Evolutionary conservation across 805 yeast genomes (phyloP), one percentile per base, ranked within the genome.

Genomic region (Phaffomyces antillensis): DNA sequence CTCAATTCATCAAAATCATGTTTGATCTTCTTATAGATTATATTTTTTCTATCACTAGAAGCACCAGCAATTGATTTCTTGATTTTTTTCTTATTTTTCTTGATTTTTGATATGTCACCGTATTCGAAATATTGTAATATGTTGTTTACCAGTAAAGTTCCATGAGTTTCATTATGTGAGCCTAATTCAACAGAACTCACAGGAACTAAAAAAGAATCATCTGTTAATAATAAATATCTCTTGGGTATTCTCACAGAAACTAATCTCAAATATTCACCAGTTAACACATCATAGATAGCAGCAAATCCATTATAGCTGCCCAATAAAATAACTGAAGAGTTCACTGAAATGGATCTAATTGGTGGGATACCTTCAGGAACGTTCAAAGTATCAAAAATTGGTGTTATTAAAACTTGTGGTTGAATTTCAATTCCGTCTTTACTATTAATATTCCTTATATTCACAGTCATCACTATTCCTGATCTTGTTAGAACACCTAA

Each of bases 261-360:
- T 7, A 40, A 15, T 18, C 50, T 41, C 13, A 58, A 10, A 7
- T 45, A 39, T 2, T 39, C 52, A 36, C 63, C 61, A 6, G 48
- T 53, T 5, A 56, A 30, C 0, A 47, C 50, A 35, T 58, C 56
- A 43, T 50, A 59, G 11, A 52, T 49, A 1, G 56, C 57, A 5
- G 53, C 55, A 45, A 44, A 50, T 3, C 61, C 63, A 34, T 55
- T 52, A 28, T 46, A 55, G 16, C 54, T 48, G 0, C 57, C 59
- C 26, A 58, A 39, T 4, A 54, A 40, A 1, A 58, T 50, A 8
- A 59, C 52, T 4, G 49, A 20, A 0, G 60, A 52, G 33, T 56
- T 59, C 2, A 59, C 53, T 31, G 49, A 52, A 13, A 59, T 42
- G 1, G 54, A 47, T 13, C 46, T 30, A 5, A 58, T 41, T 3